Conservation (phyloP, 2,329 filamentous ascomycete genomes). For the Cladophialophora immunda region DNA sequence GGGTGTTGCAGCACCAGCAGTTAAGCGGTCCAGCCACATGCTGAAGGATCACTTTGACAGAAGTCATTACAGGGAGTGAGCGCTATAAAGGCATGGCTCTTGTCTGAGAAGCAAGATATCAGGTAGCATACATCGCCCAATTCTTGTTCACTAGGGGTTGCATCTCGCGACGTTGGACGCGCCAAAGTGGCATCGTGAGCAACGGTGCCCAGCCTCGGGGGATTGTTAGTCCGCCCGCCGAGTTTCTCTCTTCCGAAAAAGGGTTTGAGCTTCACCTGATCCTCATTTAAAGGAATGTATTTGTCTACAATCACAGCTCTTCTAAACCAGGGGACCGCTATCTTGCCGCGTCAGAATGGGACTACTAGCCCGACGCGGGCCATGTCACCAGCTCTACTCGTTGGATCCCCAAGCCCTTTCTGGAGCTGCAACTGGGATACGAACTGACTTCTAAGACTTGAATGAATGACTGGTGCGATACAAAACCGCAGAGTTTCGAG, state of each 20-base stretch:
- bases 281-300: background rate
- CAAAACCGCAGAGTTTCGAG: background rate
- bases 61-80: background rate
- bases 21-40: slow-evolving; percentile 93
- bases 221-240: background rate
- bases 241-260: background rate
- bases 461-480: background rate
- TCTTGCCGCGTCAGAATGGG: background rate
- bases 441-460: background rate
- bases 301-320: background rate
- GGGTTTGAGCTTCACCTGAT: background rate
- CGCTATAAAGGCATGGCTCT: slow-evolving; percentile 2
- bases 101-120: background rate
- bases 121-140: background rate
- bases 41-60: background rate
- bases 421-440: background rate
- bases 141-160: background rate
- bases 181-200: background rate
- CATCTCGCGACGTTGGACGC: background rate
- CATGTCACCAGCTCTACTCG: background rate
- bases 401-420: background rate
- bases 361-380: background rate
- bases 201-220: background rate
- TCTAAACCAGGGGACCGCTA: background rate
- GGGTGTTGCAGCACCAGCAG: slow-evolving; percentile 68